phyloP scores from a whole-genome alignment of 2,329 filamentous ascomycete species.

The Monilinia laxa region DNA sequence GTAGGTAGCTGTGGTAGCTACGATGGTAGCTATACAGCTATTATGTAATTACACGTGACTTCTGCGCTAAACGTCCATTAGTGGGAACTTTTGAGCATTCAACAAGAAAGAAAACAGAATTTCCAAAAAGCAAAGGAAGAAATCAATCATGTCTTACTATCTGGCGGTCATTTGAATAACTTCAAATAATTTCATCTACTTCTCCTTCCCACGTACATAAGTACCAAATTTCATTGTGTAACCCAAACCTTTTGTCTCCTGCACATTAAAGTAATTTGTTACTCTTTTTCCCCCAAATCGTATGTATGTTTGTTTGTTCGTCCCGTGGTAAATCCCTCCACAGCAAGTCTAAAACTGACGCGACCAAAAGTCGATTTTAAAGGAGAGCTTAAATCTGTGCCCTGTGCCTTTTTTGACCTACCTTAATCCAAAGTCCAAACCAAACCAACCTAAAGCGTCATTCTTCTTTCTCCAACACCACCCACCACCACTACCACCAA shows the following conservation, averaged over 20 bases:
- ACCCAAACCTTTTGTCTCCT: neutral
- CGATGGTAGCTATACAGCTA: neutral
- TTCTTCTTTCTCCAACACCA: constrained; percentile 14
- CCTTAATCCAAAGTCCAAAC: constrained; percentile 14
- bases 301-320: neutral
- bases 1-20: no score
- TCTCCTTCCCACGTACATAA: neutral
- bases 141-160: constrained; percentile 17
- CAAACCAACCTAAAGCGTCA: constrained; percentile 21
- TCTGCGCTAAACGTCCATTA: neutral
- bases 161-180: constrained; percentile 19
- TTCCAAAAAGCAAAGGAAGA: neutral
- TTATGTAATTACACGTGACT: constrained; percentile 2
- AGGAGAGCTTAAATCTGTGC: constrained; percentile 25
- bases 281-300: neutral
- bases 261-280: neutral
- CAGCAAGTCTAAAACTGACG: constrained; percentile 7
- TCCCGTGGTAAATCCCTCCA: constrained; percentile 11
- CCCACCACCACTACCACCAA: neutral
- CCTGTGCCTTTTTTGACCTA: constrained; percentile 20
- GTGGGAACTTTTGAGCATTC: neutral
- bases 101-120: constrained; percentile 7
- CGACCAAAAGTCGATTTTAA: constrained; percentile 19
- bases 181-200: neutral
- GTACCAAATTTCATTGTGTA: neutral